Percentiles rank a stretch among this genome's conserved stretches.
These are phyloP conservation scores for Fusarium scirpi DNA, from an alignment of 2,329 filamentous ascomycete species.

Conservation along the genomic window DNA sequence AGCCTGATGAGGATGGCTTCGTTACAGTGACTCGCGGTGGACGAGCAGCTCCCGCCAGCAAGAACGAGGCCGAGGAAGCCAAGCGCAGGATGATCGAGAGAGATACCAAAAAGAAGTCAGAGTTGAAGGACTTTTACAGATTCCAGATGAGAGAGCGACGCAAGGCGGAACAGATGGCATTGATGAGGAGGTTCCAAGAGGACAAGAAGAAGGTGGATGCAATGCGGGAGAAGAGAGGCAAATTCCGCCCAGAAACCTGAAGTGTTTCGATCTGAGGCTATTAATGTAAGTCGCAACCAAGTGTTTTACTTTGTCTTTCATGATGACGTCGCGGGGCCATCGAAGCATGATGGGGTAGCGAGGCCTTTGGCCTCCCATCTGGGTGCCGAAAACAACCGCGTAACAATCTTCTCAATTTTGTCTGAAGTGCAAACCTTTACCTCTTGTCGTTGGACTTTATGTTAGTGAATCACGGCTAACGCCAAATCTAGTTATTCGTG, in stretches of 20 bases:
- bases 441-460: slow-evolving; percentile 50
- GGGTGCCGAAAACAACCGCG: slow-evolving; percentile 73
- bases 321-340: slow-evolving; percentile 69
- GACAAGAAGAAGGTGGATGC: slow-evolving; percentile 78
- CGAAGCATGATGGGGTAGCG: slow-evolving; percentile 48
- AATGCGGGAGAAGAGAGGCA: slow-evolving; percentile 76
- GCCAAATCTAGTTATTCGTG: not conserved
- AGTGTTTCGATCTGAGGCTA: not conserved
- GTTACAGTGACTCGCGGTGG: slow-evolving; percentile 89
- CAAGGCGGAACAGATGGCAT: slow-evolving; percentile 77
- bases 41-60: slow-evolving; percentile 77
- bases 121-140: slow-evolving; percentile 81
- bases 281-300: slow-evolving; percentile 29
- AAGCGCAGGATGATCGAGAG: slow-evolving; percentile 71
- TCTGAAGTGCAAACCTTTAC: slow-evolving; percentile 59
- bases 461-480: slow-evolving; percentile 10
- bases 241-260: slow-evolving; percentile 66
- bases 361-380: slow-evolving; percentile 46
- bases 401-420: slow-evolving; percentile 73
- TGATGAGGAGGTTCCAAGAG: slow-evolving; percentile 79
- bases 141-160: slow-evolving; percentile 85
- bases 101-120: slow-evolving; percentile 70
- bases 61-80: slow-evolving; percentile 75
- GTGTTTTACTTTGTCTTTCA: slow-evolving; percentile 35
- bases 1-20: slow-evolving; percentile 95